Evolutionary conservation across 257 asterid species (phyloP).

Genomic region (Solanum commersonii): DNA sequence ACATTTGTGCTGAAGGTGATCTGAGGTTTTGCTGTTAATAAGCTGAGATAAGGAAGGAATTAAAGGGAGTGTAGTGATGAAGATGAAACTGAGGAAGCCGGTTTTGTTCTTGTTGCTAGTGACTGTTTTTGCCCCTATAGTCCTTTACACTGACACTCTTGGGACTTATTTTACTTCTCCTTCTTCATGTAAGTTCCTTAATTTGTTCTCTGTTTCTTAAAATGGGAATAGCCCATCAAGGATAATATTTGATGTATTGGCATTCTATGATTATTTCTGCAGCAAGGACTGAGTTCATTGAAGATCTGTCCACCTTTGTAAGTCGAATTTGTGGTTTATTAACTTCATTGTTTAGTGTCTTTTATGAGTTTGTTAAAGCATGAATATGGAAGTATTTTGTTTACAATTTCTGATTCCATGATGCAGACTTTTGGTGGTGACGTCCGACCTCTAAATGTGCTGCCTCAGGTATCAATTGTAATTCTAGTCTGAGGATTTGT

Average conservation of each 20-base stretch:
- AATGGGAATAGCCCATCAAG: background rate
- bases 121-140: constrained; percentile 75
- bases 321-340: constrained; percentile 7
- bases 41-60: background rate
- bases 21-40: background rate
- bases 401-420: constrained; percentile 1
- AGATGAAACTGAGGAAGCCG: constrained; percentile 47
- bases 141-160: constrained; percentile 65
- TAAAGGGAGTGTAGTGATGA: constrained; percentile 8
- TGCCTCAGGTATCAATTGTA: constrained; percentile 53
- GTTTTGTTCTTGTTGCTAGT: constrained; percentile 53
- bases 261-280: constrained; percentile 6
- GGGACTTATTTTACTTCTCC: constrained; percentile 49
- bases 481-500: background rate
- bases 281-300: constrained; percentile 59
- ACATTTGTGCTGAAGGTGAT: background rate
- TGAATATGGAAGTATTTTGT: background rate
- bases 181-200: constrained; percentile 47
- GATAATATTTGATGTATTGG: background rate
- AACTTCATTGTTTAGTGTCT: background rate
- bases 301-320: constrained; percentile 75
- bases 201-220: background rate
- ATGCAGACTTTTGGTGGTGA: constrained; percentile 65
- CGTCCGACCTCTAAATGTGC: constrained; percentile 53
- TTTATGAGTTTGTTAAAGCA: background rate